Base-by-base conservation (phyloP, 1,139 yeast species). In the Kurtzmaniella quercitrusa region DNA sequence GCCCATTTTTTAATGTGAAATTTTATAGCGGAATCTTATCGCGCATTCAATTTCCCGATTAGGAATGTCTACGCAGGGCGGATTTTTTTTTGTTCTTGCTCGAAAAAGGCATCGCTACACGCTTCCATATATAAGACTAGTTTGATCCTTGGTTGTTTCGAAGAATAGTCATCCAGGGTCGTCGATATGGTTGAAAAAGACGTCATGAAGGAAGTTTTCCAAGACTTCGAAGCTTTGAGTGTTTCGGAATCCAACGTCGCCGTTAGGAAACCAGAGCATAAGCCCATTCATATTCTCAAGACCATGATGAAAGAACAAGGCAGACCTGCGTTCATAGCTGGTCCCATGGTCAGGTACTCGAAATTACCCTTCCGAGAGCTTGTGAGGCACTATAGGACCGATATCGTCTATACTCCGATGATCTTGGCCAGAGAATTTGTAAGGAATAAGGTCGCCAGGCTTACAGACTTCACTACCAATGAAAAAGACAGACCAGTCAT, bases 301-400 rank as follows among this genome's bases (percentile, higher is more conserved):
- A 63, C 68, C 10, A 51, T 50, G 33, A 49, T 43, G 46, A 51
- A 48, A 14, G 46, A 45, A 2, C 70, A 73, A 41, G 75, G 75
- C 1, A 66, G 88, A 45, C 88, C 90, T 0, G 93, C 83, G 0
- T 77, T 74, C 47, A 77, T 93, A 14, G 93, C 95, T 0, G 98
- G 98, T 0, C 98, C 98, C 6, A 93, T 93, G 98, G 98, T 93
- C 1, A 72, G 98, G 44, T 93, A 93, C 67, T 89, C 96, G 1
- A 93, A 93, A 62, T 75, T 94, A 37, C 96, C 98, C 3, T 93
- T 93, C 58, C 75, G 98, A 41, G 87, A 87, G 48, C 66, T 88
- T 5, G 79, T 91, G 12, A 74, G 96, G 37, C 81, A 83, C 41
- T 90, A 81, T 59, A 71, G 77, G 45, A 80, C 82, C 39, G 96